Evolutionary conservation across 352 stramenopile genomes (phyloP), one percentile per base, ranked within the genome.

Genomic region (Sclerospora graminicola): DNA sequence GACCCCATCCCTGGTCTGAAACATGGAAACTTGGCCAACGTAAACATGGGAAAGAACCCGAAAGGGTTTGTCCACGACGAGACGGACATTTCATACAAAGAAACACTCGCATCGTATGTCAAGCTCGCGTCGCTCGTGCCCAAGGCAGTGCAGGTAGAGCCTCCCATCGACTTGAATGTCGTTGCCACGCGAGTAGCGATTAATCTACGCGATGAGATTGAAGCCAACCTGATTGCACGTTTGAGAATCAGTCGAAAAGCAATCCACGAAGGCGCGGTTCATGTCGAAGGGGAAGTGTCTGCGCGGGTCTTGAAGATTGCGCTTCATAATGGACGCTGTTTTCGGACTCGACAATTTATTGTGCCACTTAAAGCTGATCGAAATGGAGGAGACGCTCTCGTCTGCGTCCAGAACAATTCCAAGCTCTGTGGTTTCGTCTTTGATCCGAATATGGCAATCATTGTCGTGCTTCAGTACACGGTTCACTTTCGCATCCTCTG

Each of bases 271-370:
- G 66, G 74, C 0, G 77, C 75, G 0, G 44, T 48, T 2, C 66
- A 49, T 14, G 66, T 89, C 27, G 57, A 72, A 40, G 76, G 78
- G 1, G 64, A 89, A 28, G 60, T 94, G 9, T 81, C 86, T 1
- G 68, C 71, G 16, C 64, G 87, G 5, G 66, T 87, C 8, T 43
- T 96, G 9, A 91, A 89, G 51, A 37, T 96, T 14, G 80, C 79
- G 5, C 62, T 95, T 7, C 88, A 97, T 54, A 97, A 96, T 48
- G 88, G 86, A 5, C 64, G 85, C 3, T 81, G 71, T 34, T 88
- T 94, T 32, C 60, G 71, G 16, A 84, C 78, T 9, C 95, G n/a
- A n/a, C n/a, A n/a, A n/a, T n/a, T n/a, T n/a, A n/a, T n/a, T n/a
- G n/a, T n/a, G n/a, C n/a, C n/a, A n/a, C n/a, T n/a, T 1, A 86